Evolutionary conservation across 179 eudicot species (phyloP).

Genomic region (Spinacia oleracea): DNA sequence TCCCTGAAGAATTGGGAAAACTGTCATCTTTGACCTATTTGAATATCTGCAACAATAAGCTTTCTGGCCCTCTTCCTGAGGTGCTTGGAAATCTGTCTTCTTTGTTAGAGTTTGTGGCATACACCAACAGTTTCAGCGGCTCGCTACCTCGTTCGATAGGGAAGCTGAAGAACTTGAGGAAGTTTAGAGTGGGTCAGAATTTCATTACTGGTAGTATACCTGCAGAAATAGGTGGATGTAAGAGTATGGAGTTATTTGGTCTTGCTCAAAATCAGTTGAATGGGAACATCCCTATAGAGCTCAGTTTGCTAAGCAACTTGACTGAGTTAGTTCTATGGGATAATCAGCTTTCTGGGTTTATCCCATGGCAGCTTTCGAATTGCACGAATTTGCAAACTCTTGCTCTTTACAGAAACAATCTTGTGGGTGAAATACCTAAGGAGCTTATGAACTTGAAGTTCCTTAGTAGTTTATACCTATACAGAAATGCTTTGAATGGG

Average conservation of each 20-base stretch:
- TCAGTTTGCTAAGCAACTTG: constrained; percentile 36
- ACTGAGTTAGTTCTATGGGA: constrained; percentile 44
- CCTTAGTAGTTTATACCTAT: constrained; percentile 32
- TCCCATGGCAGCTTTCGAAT: constrained; percentile 39
- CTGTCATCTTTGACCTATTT: constrained; percentile 37
- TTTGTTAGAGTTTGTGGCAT: constrained; percentile 41
- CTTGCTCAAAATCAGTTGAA: constrained; percentile 43
- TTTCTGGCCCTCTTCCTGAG: constrained; percentile 40
- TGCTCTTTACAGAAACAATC: constrained; percentile 42
- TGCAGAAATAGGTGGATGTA: constrained; percentile 38
- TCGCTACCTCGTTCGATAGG: constrained; percentile 41
- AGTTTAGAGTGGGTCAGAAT: constrained; percentile 44
- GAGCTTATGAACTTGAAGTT: constrained; percentile 39
- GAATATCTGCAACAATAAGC: constrained; percentile 45
- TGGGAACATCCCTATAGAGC: constrained; percentile 40
- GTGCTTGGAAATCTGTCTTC: constrained; percentile 46
- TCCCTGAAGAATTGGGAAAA: constrained; percentile 36
- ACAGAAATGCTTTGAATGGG: constrained; percentile 39
- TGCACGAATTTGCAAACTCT: constrained; percentile 34
- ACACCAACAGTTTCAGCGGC: constrained; percentile 36
- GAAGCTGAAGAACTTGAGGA: constrained; percentile 37
- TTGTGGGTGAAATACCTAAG: constrained; percentile 41
- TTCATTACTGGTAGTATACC: constrained; percentile 41
- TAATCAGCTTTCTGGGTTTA: constrained; percentile 40
- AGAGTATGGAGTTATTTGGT: constrained; percentile 41